Evolutionary conservation across 2,329 filamentous ascomycete species (phyloP), one percentile per base, ranked within the genome.

Genomic region (Ophiostoma fasciatum): DNA sequence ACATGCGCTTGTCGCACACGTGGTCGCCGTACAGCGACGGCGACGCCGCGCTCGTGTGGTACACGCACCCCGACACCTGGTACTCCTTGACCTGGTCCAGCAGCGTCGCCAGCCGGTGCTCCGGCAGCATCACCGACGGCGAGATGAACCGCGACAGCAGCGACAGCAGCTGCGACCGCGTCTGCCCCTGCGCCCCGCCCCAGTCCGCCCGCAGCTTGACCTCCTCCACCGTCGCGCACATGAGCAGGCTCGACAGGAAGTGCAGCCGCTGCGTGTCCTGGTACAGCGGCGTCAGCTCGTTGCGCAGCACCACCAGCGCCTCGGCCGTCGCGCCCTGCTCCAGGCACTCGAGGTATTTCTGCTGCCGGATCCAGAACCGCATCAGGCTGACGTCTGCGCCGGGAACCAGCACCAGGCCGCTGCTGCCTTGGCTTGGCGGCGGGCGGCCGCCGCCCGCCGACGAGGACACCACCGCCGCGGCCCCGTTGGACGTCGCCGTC

Each of bases 81-180:
- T 68, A 74, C 42, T 78, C 69, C 53, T 94, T 94, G 26, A 94
- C 76, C 45, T 92, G 77, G 39, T 87, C 69, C 35, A 98, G 62
- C 13, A 98, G 63, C 23, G 76, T 69, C 2, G 84, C 83, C 30
- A 98, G 64, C 7, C 90, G 78, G 54, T 90, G 82, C 51, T 94
- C 83, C 2, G 90, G 90, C 37, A 98, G 80, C 87, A 98, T 96
- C 30, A 94, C 82, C 4, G 85, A 90, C 0, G 90, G 88, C 2
- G 90, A 94, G 54, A 98, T 93, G 38, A 75, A 94, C 63, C 82
- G 83, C 18, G 87, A 94, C 23, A 96, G 61, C 41, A 90, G 74
- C 1, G 82, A 83, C 15, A 96, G 68, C 4, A 96, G 60, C 13
- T 66, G 61, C 44, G 74, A 74, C 43, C 88, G 74, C 28, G 85